Evolutionary conservation across 345 rosid species (phyloP).

Genomic region (Brassica cretica): DNA sequence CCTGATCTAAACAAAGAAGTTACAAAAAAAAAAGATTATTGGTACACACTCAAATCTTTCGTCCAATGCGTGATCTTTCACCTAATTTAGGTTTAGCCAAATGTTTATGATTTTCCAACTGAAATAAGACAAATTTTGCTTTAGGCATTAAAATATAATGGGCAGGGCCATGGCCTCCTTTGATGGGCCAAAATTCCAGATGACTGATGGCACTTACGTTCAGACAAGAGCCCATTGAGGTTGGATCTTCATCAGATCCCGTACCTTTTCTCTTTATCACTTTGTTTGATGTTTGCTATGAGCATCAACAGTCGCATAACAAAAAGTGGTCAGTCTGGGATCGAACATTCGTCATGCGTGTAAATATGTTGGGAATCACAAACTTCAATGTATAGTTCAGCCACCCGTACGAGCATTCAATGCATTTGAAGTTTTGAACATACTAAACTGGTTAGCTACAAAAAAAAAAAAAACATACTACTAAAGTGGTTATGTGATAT

Average conservation of each 20-base stretch:
- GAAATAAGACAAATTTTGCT: not conserved
- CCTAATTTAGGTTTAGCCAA: not conserved
- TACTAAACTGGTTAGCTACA: too few relatives aligned
- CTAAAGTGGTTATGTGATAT: not conserved
- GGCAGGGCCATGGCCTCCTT: constrained; percentile 21
- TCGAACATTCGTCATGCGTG: not conserved
- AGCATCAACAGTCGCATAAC: not conserved
- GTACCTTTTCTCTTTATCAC: too few relatives aligned
- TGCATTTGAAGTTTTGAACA: not conserved
- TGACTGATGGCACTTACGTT: constrained; percentile 32
- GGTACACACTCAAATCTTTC: not conserved
- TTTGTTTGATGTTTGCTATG: too few relatives aligned
- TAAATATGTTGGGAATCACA: not conserved
- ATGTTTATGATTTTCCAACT: not conserved
- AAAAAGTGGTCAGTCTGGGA: not conserved
- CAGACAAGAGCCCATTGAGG: constrained; percentile 31
- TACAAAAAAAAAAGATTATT: not conserved
- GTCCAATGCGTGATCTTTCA: not conserved
- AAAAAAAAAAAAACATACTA: too few relatives aligned
- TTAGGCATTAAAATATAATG: not conserved
- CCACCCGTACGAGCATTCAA: not conserved
- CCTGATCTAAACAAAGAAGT: too few relatives aligned
- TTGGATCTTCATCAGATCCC: not conserved
- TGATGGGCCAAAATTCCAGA: constrained; percentile 34
- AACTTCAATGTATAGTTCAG: not conserved